phyloP scores from a whole-genome alignment of 2,329 filamentous ascomycete species.

The Cercospora zeina region DNA sequence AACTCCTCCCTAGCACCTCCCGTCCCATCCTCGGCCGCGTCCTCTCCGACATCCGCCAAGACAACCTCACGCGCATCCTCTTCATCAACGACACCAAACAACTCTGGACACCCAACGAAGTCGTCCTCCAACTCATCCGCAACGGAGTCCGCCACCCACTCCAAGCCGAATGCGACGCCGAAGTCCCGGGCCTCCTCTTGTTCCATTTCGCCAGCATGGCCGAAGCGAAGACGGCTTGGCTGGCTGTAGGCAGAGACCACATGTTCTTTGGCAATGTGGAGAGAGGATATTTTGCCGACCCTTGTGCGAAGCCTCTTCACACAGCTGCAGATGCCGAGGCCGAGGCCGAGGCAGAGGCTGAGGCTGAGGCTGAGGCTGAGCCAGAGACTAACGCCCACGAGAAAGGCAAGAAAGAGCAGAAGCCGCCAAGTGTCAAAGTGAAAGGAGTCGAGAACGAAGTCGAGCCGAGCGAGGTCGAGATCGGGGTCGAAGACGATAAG shows the following conservation, averaged over 20 bases:
- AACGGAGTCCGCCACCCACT: slow-evolving; percentile 5
- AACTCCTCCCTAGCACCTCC: slow-evolving; percentile 17
- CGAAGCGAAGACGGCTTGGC: slow-evolving; percentile 14
- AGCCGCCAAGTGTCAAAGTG: too few relatives aligned
- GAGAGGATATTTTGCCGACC: slow-evolving; percentile 12
- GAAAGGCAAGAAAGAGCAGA: too few relatives aligned
- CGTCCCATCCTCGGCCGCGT: slow-evolving; percentile 14
- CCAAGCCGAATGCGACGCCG: slow-evolving; percentile 2
- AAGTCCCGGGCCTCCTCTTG: slow-evolving; percentile 1
- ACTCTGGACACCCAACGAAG: neutral
- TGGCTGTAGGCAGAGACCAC: slow-evolving; percentile 1
- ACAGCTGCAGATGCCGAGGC: too few relatives aligned
- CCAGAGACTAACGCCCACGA: too few relatives aligned
- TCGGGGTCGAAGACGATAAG: too few relatives aligned
- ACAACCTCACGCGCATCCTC: slow-evolving; percentile 20
- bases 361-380: too few relatives aligned
- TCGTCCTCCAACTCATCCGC: slow-evolving; percentile 12
- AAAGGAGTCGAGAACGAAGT: too few relatives aligned
- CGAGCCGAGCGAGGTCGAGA: too few relatives aligned
- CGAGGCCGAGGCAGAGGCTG: too few relatives aligned
- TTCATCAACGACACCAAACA: slow-evolving; percentile 9
- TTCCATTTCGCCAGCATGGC: slow-evolving; percentile 21
- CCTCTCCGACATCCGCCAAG: neutral
- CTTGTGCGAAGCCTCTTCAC: slow-evolving; percentile 2
- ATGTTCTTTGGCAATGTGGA: slow-evolving; percentile 9